These are phyloP conservation scores for Penicillium waksmanii DNA, from an alignment of 495 filamentous ascomycete genomes.

Conservation along the genomic window DNA sequence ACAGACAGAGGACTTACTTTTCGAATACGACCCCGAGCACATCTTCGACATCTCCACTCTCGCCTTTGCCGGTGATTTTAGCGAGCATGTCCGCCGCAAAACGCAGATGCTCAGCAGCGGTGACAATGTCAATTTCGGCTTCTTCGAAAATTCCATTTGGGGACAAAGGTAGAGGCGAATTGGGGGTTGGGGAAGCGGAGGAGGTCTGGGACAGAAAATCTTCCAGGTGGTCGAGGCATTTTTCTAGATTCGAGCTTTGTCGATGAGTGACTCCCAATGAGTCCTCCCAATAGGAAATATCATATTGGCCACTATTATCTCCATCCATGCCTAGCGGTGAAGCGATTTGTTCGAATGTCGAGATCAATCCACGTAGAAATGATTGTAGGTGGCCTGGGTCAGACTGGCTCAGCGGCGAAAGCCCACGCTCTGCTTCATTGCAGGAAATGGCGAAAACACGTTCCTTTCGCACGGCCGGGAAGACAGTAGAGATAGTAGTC, in stretches of 20 bases:
- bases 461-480: slow-evolving; percentile 41
- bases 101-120: slow-evolving; percentile 89
- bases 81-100: slow-evolving; percentile 79
- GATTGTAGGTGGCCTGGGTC: slow-evolving; percentile 69
- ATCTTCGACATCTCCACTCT: slow-evolving; percentile 91
- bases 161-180: slow-evolving; percentile 1
- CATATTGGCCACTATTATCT: slow-evolving; percentile 42
- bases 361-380: slow-evolving; percentile 68
- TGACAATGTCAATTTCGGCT: slow-evolving; percentile 74
- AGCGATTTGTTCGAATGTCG: slow-evolving; percentile 75
- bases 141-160: slow-evolving; percentile 27
- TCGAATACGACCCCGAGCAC: slow-evolving; percentile 97
- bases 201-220: slow-evolving; percentile 60
- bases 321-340: slow-evolving; percentile 49
- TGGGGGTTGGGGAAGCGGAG: slow-evolving; percentile 11
- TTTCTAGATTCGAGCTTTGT: slow-evolving; percentile 77
- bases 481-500: slow-evolving; percentile 30
- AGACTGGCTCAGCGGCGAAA: slow-evolving; percentile 2
- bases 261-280: slow-evolving; percentile 89
- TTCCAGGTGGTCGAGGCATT: slow-evolving; percentile 69
- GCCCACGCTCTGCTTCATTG: slow-evolving; percentile 39
- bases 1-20: slow-evolving; percentile 59
- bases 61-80: slow-evolving; percentile 85
- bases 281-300: slow-evolving; percentile 71
- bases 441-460: slow-evolving; percentile 74